Percentiles rank a stretch among this genome's conserved stretches.
These are phyloP conservation scores for Debaryomyces subglobosus DNA, from an alignment of 1,139 yeast genomes.

Conservation along the genomic window DNA sequence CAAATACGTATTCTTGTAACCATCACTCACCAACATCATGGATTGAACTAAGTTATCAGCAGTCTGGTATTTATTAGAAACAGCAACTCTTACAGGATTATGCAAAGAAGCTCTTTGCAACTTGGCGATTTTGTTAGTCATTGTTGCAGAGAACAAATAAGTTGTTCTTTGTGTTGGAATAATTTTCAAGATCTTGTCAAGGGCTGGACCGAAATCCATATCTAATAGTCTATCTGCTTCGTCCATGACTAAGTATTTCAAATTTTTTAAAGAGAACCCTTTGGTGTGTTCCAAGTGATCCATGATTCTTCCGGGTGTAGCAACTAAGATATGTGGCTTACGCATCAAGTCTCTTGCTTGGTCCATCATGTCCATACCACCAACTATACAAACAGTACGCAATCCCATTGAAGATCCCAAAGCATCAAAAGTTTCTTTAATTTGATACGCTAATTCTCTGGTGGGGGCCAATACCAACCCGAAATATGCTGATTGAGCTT, in stretches of 20 bases:
- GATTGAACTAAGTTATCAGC: conserved; percentile 91
- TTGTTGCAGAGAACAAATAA: conserved; percentile 91
- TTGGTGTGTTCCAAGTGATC: conserved; percentile 95
- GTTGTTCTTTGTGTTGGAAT: conserved; percentile 89
- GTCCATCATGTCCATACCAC: conserved; percentile 99
- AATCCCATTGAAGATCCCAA: conserved; percentile 90
- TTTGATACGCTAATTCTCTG: conserved; percentile 95
- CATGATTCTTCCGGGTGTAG: conserved; percentile 79
- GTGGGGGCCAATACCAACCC: conserved; percentile 95
- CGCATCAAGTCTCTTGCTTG: conserved; percentile 93
- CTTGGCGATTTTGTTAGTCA: conserved; percentile 93
- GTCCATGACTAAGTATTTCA: conserved; percentile 89
- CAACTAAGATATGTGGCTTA: conserved; percentile 92
- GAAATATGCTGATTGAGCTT: conserved; percentile 83
- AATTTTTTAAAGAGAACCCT: conserved; percentile 80
- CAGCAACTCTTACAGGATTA: conserved; percentile 91
- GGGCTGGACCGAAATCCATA: conserved; percentile 95
- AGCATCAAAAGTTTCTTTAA: conserved; percentile 93
- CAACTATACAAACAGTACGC: conserved; percentile 83
- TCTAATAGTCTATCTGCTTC: conserved; percentile 96
- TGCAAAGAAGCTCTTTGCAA: conserved; percentile 89
- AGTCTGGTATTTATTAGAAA: conserved; percentile 85
- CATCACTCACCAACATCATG: conserved; percentile 90
- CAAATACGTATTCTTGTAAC: conserved; percentile 85
- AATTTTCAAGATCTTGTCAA: conserved; percentile 80